These are phyloP conservation scores for Annulohypoxylon moriforme DNA, from an alignment of 495 filamentous ascomycete species.

Conservation along the genomic window DNA sequence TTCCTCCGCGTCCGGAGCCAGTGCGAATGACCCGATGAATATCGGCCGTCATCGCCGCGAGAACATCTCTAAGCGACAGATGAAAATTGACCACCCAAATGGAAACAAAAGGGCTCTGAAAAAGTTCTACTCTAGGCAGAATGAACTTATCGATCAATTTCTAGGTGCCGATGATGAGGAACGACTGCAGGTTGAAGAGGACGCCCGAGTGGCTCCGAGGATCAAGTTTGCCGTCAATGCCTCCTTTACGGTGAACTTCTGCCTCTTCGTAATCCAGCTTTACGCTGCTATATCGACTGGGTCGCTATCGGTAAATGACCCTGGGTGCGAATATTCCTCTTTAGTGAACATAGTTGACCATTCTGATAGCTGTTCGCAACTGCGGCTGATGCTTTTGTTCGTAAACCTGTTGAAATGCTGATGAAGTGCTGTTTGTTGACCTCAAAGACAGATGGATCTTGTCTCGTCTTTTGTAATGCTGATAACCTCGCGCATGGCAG, in stretches of 20 bases:
- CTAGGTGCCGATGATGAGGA: constrained; percentile 65
- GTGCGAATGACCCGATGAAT: constrained; percentile 53
- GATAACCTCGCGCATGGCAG: constrained; percentile 62
- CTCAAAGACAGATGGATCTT: constrained; percentile 62
- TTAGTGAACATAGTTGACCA: constrained; percentile 39
- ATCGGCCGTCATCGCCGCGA: constrained; percentile 56
- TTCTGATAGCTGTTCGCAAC: constrained; percentile 63
- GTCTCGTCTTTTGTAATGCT: constrained; percentile 68
- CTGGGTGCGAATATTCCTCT: constrained; percentile 26
- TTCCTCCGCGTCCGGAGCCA: constrained; percentile 31
- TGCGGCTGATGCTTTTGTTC: constrained; percentile 66
- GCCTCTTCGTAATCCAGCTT: constrained; percentile 67
- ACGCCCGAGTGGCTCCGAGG: constrained; percentile 60
- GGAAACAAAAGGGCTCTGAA: constrained; percentile 58
- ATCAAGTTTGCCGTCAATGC: constrained; percentile 68
- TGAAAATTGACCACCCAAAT: constrained; percentile 58
- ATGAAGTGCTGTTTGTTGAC: constrained; percentile 43
- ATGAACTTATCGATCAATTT: constrained; percentile 67
- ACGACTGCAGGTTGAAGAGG: constrained; percentile 59
- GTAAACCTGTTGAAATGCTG: constrained; percentile 38
- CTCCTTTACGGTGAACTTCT: constrained; percentile 65
- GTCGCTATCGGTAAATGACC: constrained; percentile 57
- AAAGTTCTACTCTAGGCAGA: constrained; percentile 66
- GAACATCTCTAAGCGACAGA: constrained; percentile 54
- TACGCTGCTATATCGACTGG: constrained; percentile 68